Evolutionary conservation across 768 basidiomycete genomes (phyloP).

Genomic region (Obba rivulosa): DNA sequence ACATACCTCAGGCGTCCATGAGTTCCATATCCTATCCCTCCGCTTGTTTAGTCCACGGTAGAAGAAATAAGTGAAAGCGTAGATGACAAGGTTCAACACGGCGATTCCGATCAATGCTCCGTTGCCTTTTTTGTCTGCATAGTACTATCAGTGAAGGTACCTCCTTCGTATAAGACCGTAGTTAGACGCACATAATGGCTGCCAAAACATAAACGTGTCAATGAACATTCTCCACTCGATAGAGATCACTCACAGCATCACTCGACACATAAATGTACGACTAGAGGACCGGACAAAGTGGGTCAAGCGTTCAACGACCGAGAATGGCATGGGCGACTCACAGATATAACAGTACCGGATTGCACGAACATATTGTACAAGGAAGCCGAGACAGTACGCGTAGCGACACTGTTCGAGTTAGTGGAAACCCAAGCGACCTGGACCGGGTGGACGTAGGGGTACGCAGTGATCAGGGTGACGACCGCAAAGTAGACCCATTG

Average conservation of each 20-base stretch:
- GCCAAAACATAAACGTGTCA: neutral
- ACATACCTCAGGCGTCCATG: constrained; percentile 41
- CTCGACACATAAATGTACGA: constrained; percentile 55
- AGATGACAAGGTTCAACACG: constrained; percentile 48
- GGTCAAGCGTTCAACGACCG: constrained; percentile 9
- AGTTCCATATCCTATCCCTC: constrained; percentile 48
- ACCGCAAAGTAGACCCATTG: constrained; percentile 57
- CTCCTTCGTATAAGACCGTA: neutral
- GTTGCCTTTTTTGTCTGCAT: constrained; percentile 55
- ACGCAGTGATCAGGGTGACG: constrained; percentile 48
- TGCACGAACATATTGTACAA: constrained; percentile 68
- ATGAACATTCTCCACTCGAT: neutral
- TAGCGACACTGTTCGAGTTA: constrained; percentile 57
- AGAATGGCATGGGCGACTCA: constrained; percentile 15
- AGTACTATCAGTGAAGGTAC: neutral
- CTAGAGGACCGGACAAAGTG: constrained; percentile 10
- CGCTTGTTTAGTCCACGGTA: constrained; percentile 47
- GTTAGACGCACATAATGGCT: constrained; percentile 18
- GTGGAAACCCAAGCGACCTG: constrained; percentile 51
- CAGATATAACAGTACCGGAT: constrained; percentile 43
- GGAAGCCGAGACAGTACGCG: constrained; percentile 39
- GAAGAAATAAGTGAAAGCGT: constrained; percentile 47
- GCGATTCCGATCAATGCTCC: constrained; percentile 47
- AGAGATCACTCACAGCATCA: constrained; percentile 26
- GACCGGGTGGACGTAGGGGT: constrained; percentile 31